Base-by-base conservation (phyloP, 257 asterid genomes). In the Forsythia suspensa region DNA sequence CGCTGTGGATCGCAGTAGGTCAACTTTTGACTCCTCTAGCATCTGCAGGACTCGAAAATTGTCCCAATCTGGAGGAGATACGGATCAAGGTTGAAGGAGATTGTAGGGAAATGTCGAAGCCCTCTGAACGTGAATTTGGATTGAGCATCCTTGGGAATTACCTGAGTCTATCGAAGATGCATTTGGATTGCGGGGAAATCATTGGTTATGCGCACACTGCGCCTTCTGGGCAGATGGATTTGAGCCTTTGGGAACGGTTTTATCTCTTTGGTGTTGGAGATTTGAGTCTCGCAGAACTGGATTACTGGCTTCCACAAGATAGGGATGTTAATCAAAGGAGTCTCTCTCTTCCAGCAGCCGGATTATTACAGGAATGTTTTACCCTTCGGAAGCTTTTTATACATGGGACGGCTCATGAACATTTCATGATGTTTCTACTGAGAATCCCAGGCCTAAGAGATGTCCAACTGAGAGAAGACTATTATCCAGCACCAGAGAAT, bases 301-400 rank as follows among this genome's bases (percentile, higher is more conserved):
- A 96, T 72, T 96, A 94, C 78, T 94, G 98, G 98, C 95, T 91
- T 0, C 98, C 98, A 3, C 97, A 94, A 75, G 99, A 96, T 69
- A 77, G 95, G 87, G 98, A 92, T 77, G 91, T 94, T 13, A 96
- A 94, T 76, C 97, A 89, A 83, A 91, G 97, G 89, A 87, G 96
- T 61, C 79, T 94, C 16, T 87, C 96, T 2, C 90, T 90, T 48
- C 98, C 99, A 0, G 97, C 98, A 10, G 90, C 97, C 10, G 97
- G 97, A 52, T 82, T 90, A 83, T 87, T 94, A 68, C 93, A 81
- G 61, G 91, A 81, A 68, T 92, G 97, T 67, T 36, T 57, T 39
- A 80, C 86, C 11, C 86, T 96, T 1, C 79, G 99, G 84, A 94
- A 92, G 71, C 94, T 96, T 44, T 88, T 94, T 82, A 90, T 96